A percentile compares a stretch with the other conserved stretches of the same genome.
Evolutionary conservation across 2,329 filamentous ascomycete genomes (phyloP).

Genomic region (Colletotrichum lindemuthianum): DNA sequence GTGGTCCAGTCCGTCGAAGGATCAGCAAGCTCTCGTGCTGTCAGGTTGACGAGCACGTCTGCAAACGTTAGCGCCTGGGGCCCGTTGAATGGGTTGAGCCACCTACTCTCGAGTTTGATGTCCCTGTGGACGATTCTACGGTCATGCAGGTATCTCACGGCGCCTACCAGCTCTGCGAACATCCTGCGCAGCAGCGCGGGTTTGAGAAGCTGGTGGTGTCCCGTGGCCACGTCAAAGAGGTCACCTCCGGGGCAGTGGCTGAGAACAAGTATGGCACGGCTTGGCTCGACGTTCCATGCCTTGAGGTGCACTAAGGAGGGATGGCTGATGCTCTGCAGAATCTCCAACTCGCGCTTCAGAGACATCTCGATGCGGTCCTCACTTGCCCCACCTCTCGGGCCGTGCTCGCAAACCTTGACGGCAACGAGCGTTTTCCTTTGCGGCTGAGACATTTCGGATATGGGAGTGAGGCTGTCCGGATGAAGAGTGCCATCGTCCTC

Average conservation of each 20-base stretch:
- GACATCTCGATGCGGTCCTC: conserved; percentile 94
- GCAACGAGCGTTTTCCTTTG: conserved; percentile 87
- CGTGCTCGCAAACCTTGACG: conserved; percentile 95
- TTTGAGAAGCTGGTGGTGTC: conserved; percentile 73
- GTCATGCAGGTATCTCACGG: conserved; percentile 85
- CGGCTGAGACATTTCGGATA: conserved; percentile 49
- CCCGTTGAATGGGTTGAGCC: not conserved
- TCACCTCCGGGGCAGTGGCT: conserved; percentile 95
- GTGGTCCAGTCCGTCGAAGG: conserved; percentile 73
- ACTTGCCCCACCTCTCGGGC: conserved; percentile 90
- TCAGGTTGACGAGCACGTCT: conserved; percentile 93
- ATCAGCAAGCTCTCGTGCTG: conserved; percentile 72
- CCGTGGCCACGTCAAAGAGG: conserved; percentile 89
- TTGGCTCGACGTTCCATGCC: conserved; percentile 87
- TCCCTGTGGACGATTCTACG: conserved; percentile 93
- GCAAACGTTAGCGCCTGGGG: conserved; percentile 22
- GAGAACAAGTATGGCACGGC: conserved; percentile 84
- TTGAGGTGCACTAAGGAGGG: conserved; percentile 92
- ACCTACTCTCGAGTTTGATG: conserved; percentile 93
- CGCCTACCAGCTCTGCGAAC: conserved; percentile 88
- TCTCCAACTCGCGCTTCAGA: conserved; percentile 92
- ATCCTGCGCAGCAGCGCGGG: conserved; percentile 81
- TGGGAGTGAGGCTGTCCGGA: conserved; percentile 49
- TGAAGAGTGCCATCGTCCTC: conserved; percentile 54
- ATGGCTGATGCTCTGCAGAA: conserved; percentile 87